Evolutionary conservation across 2,329 filamentous ascomycete species (phyloP), one percentile per base, ranked within the genome.

Genomic region (Magnaporthiopsis poae): DNA sequence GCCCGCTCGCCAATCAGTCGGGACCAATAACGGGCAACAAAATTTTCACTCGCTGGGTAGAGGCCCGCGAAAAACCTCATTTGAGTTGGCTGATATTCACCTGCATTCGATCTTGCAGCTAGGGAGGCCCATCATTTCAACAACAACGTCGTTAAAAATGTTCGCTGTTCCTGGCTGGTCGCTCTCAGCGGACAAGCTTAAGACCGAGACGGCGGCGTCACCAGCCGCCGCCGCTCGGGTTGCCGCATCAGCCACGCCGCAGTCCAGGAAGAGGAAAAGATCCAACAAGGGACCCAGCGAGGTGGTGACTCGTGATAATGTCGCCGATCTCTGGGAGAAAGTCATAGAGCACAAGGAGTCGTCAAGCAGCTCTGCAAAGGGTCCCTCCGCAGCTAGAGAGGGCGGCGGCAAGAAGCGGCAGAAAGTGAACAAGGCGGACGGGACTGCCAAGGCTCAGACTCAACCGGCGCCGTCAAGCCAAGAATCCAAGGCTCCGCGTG

Each of bases 131-230:
- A n/a, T n/a, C 35, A 3, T 56, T 15, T 46, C 39, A 46, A 56
- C 18, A 56, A 9, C 46, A 21, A 11, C 21, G 11, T 56, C 46
- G 18, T 21, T 21, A 5, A 21, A 35, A 25, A 94, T 98, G 94
- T 98, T 98, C 77, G 89, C 92, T 12, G 93, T 98, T 36, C 90
- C 91, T 73, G 95, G 95, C 71, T 97, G 94, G 93, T 91, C 91
- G 59, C 83, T 97, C 52, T 86, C 91, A 66, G 84, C 88, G 69
- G 85, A 87, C 70, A 80, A 80, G 65, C 85, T 96, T 69, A 92
- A 91, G 77, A 78, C 86, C 36, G 91, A 96, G 77, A 84, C 80
- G 68, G 73, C 68, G 73, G 67, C 69, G 68, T 76, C 67, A 12
- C n/a, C 62, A 15, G 13, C 39, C 27, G 12, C 27, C 27, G 3